Evolutionary conservation across 140 eudicot genomes (phyloP).

Genomic region (Bidens hawaiensis): DNA sequence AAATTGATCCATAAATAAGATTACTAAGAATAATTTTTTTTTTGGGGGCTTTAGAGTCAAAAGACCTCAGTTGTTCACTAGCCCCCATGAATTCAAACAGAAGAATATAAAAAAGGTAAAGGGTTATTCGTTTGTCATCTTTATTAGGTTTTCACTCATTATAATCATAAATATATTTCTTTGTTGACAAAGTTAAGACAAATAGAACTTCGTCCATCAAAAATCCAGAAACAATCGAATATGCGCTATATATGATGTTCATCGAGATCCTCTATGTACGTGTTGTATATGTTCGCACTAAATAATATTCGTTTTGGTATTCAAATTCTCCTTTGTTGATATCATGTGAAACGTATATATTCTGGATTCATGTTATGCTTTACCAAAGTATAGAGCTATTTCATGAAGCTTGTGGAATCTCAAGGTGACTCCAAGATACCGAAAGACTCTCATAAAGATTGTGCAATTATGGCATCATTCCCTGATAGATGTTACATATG

Average conservation of each 20-base stretch:
- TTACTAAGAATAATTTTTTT: conserved; percentile 13
- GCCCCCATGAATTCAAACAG: conserved; percentile 1
- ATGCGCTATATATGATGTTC: conserved; percentile 11
- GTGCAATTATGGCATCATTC: conserved; percentile 12
- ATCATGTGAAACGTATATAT: conserved; percentile 6
- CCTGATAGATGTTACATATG: conserved; percentile 13
- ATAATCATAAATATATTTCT: not conserved
- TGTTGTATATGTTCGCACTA: not conserved
- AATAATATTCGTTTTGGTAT: too few species aligned
- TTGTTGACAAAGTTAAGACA: conserved; percentile 3
- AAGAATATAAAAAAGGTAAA: conserved; percentile 19
- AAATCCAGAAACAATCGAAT: conserved; percentile 7
- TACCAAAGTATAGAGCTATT: not conserved
- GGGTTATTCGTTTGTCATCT: conserved; percentile 23
- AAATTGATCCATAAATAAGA: conserved; percentile 14
- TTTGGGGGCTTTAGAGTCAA: conserved; percentile 3
- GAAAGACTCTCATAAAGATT: conserved; percentile 17
- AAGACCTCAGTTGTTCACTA: conserved; percentile 18
- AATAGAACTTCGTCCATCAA: conserved; percentile 5
- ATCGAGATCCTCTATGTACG: not conserved
- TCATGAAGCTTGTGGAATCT: conserved; percentile 26
- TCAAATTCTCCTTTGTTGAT: not conserved
- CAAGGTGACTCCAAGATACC: conserved; percentile 2
- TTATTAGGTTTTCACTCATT: conserved; percentile 4
- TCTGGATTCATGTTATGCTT: conserved; percentile 14